Base-by-base conservation (phyloP, 495 filamentous ascomycete genomes). In the Filosporella fistucella region DNA sequence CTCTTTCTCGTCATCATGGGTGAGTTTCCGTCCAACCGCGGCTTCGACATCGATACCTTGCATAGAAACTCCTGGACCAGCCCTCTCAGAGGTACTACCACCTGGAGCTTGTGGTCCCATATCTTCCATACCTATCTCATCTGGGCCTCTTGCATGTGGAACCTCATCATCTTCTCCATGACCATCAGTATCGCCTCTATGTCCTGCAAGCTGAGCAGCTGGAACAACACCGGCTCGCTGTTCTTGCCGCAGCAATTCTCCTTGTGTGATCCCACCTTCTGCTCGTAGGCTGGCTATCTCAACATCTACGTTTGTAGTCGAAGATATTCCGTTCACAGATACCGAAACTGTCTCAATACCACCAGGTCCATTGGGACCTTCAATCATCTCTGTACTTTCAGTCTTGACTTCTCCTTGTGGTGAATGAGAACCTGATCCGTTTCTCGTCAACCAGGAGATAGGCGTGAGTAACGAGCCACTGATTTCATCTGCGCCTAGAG, bases 391-490 rank as follows among this genome's bases (percentile, higher is more conserved):
- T 3, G 82, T 85, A 54, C 70, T 76, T 59, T 88, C 82, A 3
- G 78, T 85, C 49, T 72, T 75, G 16, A 88, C 64, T 49, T 76
- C 70, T 16, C 66, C 67, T 46, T 81, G 76, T 23, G 70, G 61
- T 37, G 47, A 58, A 33, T 40, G 47, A 40, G 47, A 53, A 38
- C 45, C 55, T 44, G 33, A 59, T 23, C 18, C 20, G 18, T 46
- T 56, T 26, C 51, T 58, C 11, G 18, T 54, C 7, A 96, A 68
- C 93, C 93, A 97, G 0, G 90, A 87, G 36, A 98, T 98, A 0
- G 91, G 91, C 0, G 93, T 96, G 20, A 98, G 73, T 28, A 96
- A 75, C 0, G 94, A 93, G 9, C 93, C 93, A 30, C 93, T 91
- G 6, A 98, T 70, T 57, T 97, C 93, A 62, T 96, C 91, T 43